phyloP scores from a whole-genome alignment of 1,284 basidiomycete species.

The Irpex lacteus region DNA sequence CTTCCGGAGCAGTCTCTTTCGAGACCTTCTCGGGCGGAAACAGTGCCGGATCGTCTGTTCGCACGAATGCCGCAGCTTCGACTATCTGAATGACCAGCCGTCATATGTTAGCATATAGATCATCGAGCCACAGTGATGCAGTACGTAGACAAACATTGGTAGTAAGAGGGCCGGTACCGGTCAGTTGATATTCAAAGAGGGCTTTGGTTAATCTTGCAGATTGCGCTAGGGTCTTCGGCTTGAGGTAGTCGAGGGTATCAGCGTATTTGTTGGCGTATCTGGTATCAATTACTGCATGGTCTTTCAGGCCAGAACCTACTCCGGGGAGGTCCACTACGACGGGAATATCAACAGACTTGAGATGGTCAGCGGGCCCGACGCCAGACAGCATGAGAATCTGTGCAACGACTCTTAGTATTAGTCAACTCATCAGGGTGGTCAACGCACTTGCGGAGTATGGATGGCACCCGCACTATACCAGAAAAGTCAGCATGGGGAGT shows the following conservation, averaged over 20 bases:
- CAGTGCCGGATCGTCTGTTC: slow-evolving; percentile 49
- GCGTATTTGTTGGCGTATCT: slow-evolving; percentile 50
- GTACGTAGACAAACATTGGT: slow-evolving; percentile 58
- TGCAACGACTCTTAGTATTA: background rate
- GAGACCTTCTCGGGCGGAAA: slow-evolving; percentile 42
- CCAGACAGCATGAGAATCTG: slow-evolving; percentile 74
- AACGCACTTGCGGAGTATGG: slow-evolving; percentile 55
- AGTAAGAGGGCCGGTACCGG: slow-evolving; percentile 44
- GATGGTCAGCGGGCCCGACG: slow-evolving; percentile 56
- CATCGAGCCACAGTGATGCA: too few species aligned
- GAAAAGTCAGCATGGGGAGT: background rate
- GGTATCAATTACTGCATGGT: slow-evolving; percentile 53
- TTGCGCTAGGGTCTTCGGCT: slow-evolving; percentile 35
- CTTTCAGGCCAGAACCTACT: slow-evolving; percentile 50
- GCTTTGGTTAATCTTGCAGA: slow-evolving; percentile 33
- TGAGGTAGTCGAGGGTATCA: slow-evolving; percentile 37
- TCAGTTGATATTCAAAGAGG: slow-evolving; percentile 41
- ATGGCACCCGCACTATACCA: slow-evolving; percentile 56
- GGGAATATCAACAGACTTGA: slow-evolving; percentile 45
- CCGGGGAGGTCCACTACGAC: slow-evolving; percentile 33
- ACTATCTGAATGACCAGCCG: too few species aligned
- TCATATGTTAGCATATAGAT: too few species aligned
- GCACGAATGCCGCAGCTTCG: slow-evolving; percentile 57
- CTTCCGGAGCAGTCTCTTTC: slow-evolving; percentile 36
- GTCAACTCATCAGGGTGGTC: too few species aligned